Base-by-base conservation (phyloP, 192 early-diverging fungal genomes). In the Spinellus fusiger region DNA sequence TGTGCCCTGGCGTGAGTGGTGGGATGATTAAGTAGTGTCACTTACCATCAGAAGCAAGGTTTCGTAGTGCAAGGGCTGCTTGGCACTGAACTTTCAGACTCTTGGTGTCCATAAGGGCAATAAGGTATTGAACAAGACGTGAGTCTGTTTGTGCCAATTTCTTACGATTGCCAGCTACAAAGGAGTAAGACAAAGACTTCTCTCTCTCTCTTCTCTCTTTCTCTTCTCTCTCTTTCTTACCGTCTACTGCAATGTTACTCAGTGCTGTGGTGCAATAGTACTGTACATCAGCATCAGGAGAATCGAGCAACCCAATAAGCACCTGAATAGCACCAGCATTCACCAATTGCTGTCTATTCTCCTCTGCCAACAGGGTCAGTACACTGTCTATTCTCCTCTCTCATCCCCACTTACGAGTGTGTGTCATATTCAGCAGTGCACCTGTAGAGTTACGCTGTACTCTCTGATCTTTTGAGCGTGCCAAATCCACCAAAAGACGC, bases 381-480 rank as follows among this genome's bases (percentile, higher is more conserved):
- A 18, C 40, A 18, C 18, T 6, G 3, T n/a, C 18, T 12, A 12
- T 37, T 13, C 13, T 13, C 13, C 35, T 37, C 13, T 37, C 13
- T 37, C 13, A 9, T 37, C 13, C 35, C 15, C 13, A 56, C 8
- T 49, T 77, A 73, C 71, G 70, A 13, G 89, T 86, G 70, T 95
- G 92, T 18, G 93, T 95, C 90, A 95, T 92, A 72, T 95, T 95
- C 50, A 95, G 76, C 51, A 95, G 73, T 25, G 93, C 93, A 20
- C 93, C 93, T 8, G 91, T 89, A 0, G 93, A 92, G 64, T 95
- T 95, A 38, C 93, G 78, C 75, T 91, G 89, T 8, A 95, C 92
- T 4, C 93, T 77, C 66, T 90, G 78, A 51, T 95, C 93, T 29
- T 83, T 82, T 16, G 91, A 92, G 38, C 78, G 75, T 10, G 92